A percentile compares a stretch with the other conserved stretches of the same genome.
phyloP scores from a whole-genome alignment of 2,329 filamentous ascomycete species.

The Aspergillus clavatus region DNA sequence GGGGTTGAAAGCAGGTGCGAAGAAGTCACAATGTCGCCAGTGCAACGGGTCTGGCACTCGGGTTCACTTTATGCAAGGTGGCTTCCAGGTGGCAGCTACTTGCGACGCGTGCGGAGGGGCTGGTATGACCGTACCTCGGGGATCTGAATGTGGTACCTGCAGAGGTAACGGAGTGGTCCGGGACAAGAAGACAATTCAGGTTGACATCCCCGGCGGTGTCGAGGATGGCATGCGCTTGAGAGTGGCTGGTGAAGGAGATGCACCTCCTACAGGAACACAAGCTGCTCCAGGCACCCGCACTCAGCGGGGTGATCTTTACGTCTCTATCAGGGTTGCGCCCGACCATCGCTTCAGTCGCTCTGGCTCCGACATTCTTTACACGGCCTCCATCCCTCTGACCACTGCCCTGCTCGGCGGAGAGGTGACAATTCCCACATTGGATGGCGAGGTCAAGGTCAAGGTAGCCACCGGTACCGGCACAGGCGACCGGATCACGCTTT shows the following conservation, averaged over 20 bases:
- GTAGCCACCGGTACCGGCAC: constrained; percentile 87
- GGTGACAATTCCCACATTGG: constrained; percentile 81
- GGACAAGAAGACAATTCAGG: constrained; percentile 74
- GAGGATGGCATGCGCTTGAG: constrained; percentile 93
- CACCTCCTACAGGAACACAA: constrained; percentile 68
- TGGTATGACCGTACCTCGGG: constrained; percentile 69
- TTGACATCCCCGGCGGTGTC: constrained; percentile 92
- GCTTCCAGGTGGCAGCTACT: constrained; percentile 93
- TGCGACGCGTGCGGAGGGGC: constrained; percentile 76
- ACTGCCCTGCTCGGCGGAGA: constrained; percentile 91
- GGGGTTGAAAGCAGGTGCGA: constrained; percentile 76
- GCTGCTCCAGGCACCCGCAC: constrained; percentile 59
- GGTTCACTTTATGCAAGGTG: constrained; percentile 83
- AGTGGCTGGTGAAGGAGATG: constrained; percentile 81
- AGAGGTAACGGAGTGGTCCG: constrained; percentile 76
- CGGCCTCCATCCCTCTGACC: constrained; percentile 82
- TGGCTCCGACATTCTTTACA: constrained; percentile 89
- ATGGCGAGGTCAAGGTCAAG: constrained; percentile 84
- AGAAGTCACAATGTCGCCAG: constrained; percentile 66
- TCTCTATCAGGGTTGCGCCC: constrained; percentile 81
- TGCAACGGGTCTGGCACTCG: constrained; percentile 84
- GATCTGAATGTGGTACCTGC: constrained; percentile 76
- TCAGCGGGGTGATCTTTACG: constrained; percentile 83
- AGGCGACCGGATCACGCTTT: constrained; percentile 82
- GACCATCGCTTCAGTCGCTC: constrained; percentile 85